Evolutionary conservation across 176 grass and related monocot genomes (phyloP).

Genomic region (Hordeum vulgare): MorexV3_pseudomolecules_assembly NC_058519.1:601661729-601662228

Average conservation of each 20-base stretch:
- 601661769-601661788: too few species aligned
- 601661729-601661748: too few species aligned
- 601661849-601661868: too few species aligned
- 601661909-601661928: not conserved
- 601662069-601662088: not conserved
- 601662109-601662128: not conserved
- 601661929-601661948: not conserved
- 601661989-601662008: not conserved
- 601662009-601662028: not conserved
- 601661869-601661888: not conserved
- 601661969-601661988: not conserved
- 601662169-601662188: not conserved
- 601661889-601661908: not conserved
- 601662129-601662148: not conserved
- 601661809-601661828: too few species aligned
- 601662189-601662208: not conserved
- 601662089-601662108: too few species aligned
- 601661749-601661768: too few species aligned
- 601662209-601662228: not conserved
- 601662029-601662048: not conserved
- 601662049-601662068: not conserved
- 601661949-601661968: not conserved
- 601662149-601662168: not conserved
- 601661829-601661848: too few species aligned
- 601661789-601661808: too few species aligned